These are phyloP conservation scores for Speleostelium caveatum DNA, from an alignment of 78 protist genomes.

Conservation along the genomic window DNA sequence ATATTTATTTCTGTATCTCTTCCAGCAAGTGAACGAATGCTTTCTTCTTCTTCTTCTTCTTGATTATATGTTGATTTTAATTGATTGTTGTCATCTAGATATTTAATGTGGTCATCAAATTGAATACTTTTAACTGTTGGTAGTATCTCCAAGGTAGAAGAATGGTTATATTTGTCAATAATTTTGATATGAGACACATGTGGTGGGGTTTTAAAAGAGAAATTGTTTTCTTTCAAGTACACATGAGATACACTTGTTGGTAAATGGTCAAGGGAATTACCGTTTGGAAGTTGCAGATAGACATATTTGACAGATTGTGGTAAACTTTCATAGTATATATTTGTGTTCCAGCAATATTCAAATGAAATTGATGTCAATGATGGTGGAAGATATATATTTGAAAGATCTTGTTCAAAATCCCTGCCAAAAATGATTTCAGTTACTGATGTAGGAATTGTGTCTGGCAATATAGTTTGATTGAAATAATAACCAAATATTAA, in stretches of 20 bases:
- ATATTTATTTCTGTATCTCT: neutral
- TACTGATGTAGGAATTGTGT: neutral
- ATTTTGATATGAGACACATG: neutral
- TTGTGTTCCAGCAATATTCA: neutral
- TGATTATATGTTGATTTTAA: neutral
- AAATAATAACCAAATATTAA: too few species aligned
- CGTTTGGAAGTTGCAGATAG: neutral
- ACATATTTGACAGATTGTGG: neutral
- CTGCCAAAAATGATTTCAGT: neutral
- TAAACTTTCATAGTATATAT: neutral
- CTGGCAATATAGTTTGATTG: neutral
- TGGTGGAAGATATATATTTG: neutral
- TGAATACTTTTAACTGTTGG: neutral
- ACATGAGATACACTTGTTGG: neutral
- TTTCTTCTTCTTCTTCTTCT: neutral
- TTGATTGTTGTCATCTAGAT: neutral
- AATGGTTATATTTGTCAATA: neutral
- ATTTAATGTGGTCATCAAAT: neutral
- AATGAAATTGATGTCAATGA: neutral
- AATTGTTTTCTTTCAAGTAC: too few species aligned
- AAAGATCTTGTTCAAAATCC: neutral
- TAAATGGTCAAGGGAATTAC: neutral
- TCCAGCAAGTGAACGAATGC: neutral
- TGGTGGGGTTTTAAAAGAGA: neutral
- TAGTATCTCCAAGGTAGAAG: too few species aligned